Evolutionary conservation across 768 basidiomycete genomes (phyloP), one percentile per base, ranked within the genome.

Genomic region (Mycena indigotica): DNA sequence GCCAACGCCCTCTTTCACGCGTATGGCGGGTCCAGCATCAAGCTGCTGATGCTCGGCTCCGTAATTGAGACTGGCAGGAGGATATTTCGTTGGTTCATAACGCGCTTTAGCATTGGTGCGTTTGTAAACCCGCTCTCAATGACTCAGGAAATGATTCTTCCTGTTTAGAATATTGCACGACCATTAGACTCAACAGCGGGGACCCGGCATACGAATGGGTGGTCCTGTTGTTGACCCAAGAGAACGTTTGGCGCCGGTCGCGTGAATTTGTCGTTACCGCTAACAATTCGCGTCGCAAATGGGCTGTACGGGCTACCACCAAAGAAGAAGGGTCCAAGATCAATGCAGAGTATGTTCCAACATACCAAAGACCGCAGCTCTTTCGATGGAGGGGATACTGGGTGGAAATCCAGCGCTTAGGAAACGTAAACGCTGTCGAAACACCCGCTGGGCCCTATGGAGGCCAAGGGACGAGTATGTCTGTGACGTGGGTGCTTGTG

Each of bases 201-300:
- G 77, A 80, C 64, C 75, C 72, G 0, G 63, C 76, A 0, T 80
- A 78, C 55, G 76, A 78, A 40, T 80, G 78, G 78, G 64, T 80
- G 2, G 50, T 75, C 10, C 66, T 71, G 12, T 74, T 77, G 55
- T 54, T 80, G 57, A 53, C 51, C 15, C 50, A 58, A 17, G 32
- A 58, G 23, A 46, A 45, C 56, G 51, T 58, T 3, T 53, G 40
- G 56, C 50, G 50, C 40, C 28, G 51, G 13, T 44, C 52, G 4
- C 26, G 25, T 28, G 19, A 53, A 28, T 52, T 46, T 28, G 26
- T 55, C 52, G 57, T 59, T 53, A 41, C 5, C 23, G 52, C 46
- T 35, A 54, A 44, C 19, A 49, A 35, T 39, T 50, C 49, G 24
- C 55, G 49, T 12, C 54, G 61, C 44, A 62, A 62, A 13, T 62